Conservation (phyloP, 2,329 filamentous ascomycete species). For the Diaporthe eres region DNA sequence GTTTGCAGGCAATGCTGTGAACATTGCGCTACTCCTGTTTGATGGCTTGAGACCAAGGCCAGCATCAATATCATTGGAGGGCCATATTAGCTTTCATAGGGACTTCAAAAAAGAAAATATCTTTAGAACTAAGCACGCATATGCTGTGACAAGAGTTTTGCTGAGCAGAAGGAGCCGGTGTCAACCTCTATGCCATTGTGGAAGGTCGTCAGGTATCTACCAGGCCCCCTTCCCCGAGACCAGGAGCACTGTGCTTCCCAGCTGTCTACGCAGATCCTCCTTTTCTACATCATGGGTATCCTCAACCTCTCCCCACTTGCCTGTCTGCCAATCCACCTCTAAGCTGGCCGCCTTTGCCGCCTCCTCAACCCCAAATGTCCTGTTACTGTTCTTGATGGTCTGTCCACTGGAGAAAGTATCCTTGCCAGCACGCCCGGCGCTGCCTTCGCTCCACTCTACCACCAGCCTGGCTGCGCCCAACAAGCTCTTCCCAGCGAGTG, state of each 20-base stretch:
- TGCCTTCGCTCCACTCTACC: constrained; percentile 88
- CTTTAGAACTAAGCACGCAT: background rate
- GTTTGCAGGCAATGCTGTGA: background rate
- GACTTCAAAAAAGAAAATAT: background rate
- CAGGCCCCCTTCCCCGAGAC: constrained; percentile 71
- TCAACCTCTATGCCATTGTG: background rate
- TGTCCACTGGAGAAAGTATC: constrained; percentile 44
- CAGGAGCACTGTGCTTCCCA: constrained; percentile 88
- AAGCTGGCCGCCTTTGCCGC: constrained; percentile 83
- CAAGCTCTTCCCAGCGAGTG: constrained; percentile 89
- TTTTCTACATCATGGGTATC: constrained; percentile 97
- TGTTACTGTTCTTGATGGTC: constrained; percentile 46
- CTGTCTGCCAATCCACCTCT: constrained; percentile 92
- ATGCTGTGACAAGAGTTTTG: background rate
- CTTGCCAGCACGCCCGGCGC: constrained; percentile 60
- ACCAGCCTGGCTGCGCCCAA: constrained; percentile 82
- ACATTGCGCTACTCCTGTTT: background rate
- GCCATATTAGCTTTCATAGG: constrained; percentile 11
- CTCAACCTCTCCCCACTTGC: constrained; percentile 96
- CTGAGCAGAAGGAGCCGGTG: background rate
- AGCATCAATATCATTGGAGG: background rate
- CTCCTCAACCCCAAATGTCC: constrained; percentile 83
- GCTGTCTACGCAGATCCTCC: constrained; percentile 88
- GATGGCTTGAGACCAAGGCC: background rate
- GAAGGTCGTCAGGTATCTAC: background rate